Evolutionary conservation across 441 rosid genomes (phyloP).

Genomic region (Gossypium laxum): DNA sequence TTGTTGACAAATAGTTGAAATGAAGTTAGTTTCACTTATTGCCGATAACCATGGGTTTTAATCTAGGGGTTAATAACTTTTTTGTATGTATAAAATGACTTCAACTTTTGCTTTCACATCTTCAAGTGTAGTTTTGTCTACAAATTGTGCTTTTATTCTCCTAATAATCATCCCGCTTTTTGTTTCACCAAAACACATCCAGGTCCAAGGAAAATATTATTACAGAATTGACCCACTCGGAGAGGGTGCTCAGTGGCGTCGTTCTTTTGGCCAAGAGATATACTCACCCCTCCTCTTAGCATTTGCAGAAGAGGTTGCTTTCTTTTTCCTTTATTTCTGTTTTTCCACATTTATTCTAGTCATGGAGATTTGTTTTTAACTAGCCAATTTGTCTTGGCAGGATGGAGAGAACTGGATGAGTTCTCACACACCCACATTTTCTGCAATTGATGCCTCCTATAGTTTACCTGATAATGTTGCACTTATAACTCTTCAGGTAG

Average conservation of each 20-base stretch:
- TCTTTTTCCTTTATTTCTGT: not conserved
- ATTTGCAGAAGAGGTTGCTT: conserved; percentile 52
- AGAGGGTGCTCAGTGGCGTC: conserved; percentile 73
- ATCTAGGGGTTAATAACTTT: not conserved
- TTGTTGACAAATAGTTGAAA: not conserved
- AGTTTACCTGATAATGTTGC: conserved; percentile 50
- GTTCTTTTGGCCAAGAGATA: conserved; percentile 57
- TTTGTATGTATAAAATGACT: not conserved
- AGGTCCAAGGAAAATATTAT: conserved; percentile 58
- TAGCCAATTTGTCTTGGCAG: conserved; percentile 22
- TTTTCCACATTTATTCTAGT: conserved; percentile 19
- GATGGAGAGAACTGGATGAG: conserved; percentile 45
- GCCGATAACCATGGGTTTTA: not conserved
- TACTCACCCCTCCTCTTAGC: conserved; percentile 64
- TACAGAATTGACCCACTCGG: conserved; percentile 48
- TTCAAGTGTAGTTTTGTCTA: not conserved
- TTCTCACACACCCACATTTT: conserved; percentile 38
- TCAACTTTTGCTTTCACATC: not conserved
- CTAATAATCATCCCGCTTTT: not conserved
- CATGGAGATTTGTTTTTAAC: conserved; percentile 9
- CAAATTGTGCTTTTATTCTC: not conserved
- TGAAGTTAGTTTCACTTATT: not conserved
- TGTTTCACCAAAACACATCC: conserved; percentile 11
- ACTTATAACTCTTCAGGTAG: conserved; percentile 55
- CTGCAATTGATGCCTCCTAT: conserved; percentile 50